Evolutionary conservation across 805 yeast species (phyloP), one percentile per base, ranked within the genome.

Genomic region (Diddensiella caesifluorescens): DNA sequence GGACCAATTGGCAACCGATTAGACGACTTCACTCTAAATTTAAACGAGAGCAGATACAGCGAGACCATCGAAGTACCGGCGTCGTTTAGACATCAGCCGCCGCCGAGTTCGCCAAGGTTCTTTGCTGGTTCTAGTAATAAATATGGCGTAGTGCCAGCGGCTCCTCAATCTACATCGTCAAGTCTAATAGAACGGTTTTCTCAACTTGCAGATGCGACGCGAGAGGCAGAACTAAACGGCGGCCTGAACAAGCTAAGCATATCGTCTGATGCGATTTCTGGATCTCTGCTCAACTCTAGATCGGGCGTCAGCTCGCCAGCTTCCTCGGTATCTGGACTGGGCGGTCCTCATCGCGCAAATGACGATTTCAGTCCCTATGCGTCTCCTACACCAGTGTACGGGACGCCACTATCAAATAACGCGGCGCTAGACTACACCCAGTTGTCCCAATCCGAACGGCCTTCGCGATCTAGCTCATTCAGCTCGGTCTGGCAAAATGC

Each of bases 181-280:
- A 45, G 34, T 27, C 16, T 44, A 20, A 39, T 46, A 9, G 54
- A 52, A 4, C 39, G 57, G 19, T 51, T 53, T 34, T 42, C 54
- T 16, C 46, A 42, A 38, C 41, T 59, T 6, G 59, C 54, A 2
- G 63, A 59, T 22, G 57, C 57, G n/a, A 58, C 63, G 3, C 41
- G 61, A n/a, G 62, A 57, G 28, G 61, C 56, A 2, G 63, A 59
- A 40, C 39, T 59, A 35, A 43, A 45, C 12, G 50, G 50, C 2
- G 41, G 48, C 25, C 31, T 47, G 47, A 30, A 27, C 4, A 27
- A 39, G 19, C 32, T 46, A 12, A 38, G 22, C 32, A 6, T 45
- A 4, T 27, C 21, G 16, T 35, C 10, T 9, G 26, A 20, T 21
- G 21, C 12, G 7, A 13, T 16, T 19, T 16, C 31, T 15, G 19